Percentiles rank a stretch among this genome's conserved stretches.
Evolutionary conservation across 2,329 filamentous ascomycete species (phyloP).

Genomic region (Xylaria hypoxylon): DNA sequence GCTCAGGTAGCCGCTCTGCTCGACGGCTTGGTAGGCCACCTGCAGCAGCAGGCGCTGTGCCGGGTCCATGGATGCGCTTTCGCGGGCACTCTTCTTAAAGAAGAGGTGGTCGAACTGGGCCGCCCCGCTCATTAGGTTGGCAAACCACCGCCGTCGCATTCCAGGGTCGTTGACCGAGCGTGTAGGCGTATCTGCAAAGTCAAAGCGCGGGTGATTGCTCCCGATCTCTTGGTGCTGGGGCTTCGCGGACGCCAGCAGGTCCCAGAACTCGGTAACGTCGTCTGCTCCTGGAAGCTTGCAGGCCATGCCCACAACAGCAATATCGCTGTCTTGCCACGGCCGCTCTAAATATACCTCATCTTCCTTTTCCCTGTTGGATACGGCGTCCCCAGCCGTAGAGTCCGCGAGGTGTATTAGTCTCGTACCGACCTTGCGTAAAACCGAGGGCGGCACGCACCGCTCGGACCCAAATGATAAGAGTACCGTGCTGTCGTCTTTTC

Average conservation of each 20-base stretch:
- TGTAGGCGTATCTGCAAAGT: slow-evolving; percentile 41
- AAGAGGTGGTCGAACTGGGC: slow-evolving; percentile 48
- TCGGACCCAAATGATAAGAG: background rate
- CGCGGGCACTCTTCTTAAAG: slow-evolving; percentile 39
- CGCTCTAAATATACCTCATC: background rate
- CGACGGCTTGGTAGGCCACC: slow-evolving; percentile 45
- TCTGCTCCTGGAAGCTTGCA: slow-evolving; percentile 52
- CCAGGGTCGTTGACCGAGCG: slow-evolving; percentile 32
- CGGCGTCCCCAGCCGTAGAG: background rate
- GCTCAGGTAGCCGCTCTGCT: slow-evolving; percentile 35
- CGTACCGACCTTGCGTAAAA: background rate
- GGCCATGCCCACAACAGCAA: slow-evolving; percentile 56
- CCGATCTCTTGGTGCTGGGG: slow-evolving; percentile 50
- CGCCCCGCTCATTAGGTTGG: slow-evolving; percentile 43
- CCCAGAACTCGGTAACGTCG: slow-evolving; percentile 51
- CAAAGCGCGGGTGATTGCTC: slow-evolving; percentile 37
- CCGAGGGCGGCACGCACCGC: background rate
- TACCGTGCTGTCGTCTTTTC: too few relatives aligned
- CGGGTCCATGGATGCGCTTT: slow-evolving; percentile 35
- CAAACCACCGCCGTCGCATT: slow-evolving; percentile 46
- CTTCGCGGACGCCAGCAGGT: slow-evolving; percentile 46
- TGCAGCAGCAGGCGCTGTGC: slow-evolving; percentile 25
- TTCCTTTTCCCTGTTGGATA: background rate
- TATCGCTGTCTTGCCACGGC: slow-evolving; percentile 27
- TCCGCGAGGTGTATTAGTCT: background rate